Evolutionary conservation across 2,329 filamentous ascomycete genomes (phyloP).

Genomic region (Lecanicillium sp.): DNA sequence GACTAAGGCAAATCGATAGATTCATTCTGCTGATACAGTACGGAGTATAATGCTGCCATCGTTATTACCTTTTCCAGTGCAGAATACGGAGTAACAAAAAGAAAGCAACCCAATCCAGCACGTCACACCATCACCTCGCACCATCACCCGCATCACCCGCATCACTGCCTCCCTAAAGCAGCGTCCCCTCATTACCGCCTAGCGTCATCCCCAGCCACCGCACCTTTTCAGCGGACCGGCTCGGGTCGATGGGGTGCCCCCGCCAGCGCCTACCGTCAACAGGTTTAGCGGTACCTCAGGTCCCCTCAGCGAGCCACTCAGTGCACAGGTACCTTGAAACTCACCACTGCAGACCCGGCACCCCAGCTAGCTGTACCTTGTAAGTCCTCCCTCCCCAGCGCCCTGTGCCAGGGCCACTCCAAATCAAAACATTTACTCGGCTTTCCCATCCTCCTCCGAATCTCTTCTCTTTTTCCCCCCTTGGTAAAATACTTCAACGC

Average conservation of each 20-base stretch:
- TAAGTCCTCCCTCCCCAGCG: constrained; percentile 4
- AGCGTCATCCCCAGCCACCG: constrained; percentile 15
- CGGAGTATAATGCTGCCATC: too few relatives aligned
- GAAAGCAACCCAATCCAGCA: neutral
- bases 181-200: constrained; percentile 9
- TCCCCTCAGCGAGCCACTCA: neutral
- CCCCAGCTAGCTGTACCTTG: too few relatives aligned
- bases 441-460: neutral
- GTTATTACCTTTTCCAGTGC: too few relatives aligned
- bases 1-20: too few relatives aligned
- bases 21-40: too few relatives aligned
- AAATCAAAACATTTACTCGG: constrained; percentile 11
- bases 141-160: neutral
- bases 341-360: too few relatives aligned
- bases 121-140: neutral
- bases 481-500: neutral
- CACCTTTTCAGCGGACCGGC: constrained; percentile 14
- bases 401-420: constrained; percentile 6
- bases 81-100: too few relatives aligned
- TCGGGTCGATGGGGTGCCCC: constrained; percentile 13
- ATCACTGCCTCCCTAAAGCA: neutral
- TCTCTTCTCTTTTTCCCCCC: neutral
- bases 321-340: too few relatives aligned
- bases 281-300: neutral
- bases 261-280: neutral